A percentile compares a stretch with the other conserved stretches of the same genome.
These are phyloP conservation scores for Xylariaceae sp. DNA, from an alignment of 2,329 filamentous ascomycete genomes.

Conservation along the genomic window DNA sequence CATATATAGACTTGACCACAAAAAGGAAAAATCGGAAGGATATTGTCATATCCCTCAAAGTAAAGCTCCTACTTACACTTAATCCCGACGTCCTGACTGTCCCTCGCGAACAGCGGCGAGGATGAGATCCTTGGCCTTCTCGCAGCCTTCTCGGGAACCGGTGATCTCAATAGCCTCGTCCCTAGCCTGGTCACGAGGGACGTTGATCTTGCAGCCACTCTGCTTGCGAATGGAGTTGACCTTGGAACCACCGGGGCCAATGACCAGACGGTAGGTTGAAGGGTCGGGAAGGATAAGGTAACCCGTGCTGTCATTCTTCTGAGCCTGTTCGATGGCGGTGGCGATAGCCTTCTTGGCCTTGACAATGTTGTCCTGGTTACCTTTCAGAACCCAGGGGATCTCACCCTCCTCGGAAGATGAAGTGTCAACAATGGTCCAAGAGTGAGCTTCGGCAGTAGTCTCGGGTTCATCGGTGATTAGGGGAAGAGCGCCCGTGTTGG, in stretches of 20 bases:
- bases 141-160: conserved; percentile 72
- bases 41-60: too few species aligned
- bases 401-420: conserved; percentile 58
- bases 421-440: conserved; percentile 74
- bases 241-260: conserved; percentile 81
- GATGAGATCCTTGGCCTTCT: conserved; percentile 84
- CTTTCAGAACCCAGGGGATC: conserved; percentile 86
- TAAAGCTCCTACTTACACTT: conserved; percentile 5
- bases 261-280: conserved; percentile 80
- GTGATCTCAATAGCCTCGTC: conserved; percentile 87
- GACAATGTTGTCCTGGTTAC: conserved; percentile 68
- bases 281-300: conserved; percentile 89
- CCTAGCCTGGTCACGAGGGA: conserved; percentile 71
- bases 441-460: conserved; percentile 60
- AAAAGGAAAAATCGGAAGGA: too few species aligned
- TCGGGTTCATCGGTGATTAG: conserved; percentile 85
- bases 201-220: conserved; percentile 89
- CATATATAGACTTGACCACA: too few species aligned
- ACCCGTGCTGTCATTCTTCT: conserved; percentile 67
- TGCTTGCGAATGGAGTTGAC: conserved; percentile 90
- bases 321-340: conserved; percentile 65
- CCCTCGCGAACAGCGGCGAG: conserved; percentile 72
- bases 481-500: conserved; percentile 64
- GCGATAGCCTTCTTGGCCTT: conserved; percentile 74
- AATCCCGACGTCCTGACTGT: conserved; percentile 29